Base-by-base conservation (phyloP, 1,139 yeast genomes). In the Kurtzmaniella quercitrusa region DNA sequence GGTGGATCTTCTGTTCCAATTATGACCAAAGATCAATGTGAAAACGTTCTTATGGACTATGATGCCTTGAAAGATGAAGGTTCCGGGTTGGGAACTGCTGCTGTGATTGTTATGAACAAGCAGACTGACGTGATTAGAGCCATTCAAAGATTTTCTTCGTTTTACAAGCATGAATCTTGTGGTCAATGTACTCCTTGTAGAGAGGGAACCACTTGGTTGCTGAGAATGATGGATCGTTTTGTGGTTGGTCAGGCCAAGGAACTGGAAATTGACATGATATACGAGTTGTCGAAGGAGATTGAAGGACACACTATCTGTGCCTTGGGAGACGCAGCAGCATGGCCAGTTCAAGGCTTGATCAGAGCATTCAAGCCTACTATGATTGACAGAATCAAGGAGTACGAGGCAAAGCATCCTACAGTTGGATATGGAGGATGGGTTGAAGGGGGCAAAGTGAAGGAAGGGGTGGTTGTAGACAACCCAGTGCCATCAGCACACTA, bases 101-200 rank as follows among this genome's bases (percentile, higher is more conserved):
- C 95, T 17, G 95, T 87, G 47, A 87, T 87, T 65, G 95, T 87
- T 46, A 81, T 87, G 88, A 85, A 86, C 71, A 85, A 86, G 71
- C 80, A 82, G 57, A 85, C 94, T 37, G 95, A 87, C 62, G 78
- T 87, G 47, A 80, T 87, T 48, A 79, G 89, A 54, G 94, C 93
- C 51, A 87, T 87, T 61, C 94, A 88, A 66, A 78, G 95, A 65
- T 79, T 88, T 57, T 66, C 91, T 39, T 80, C 84, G 43, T 87
- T 87, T 64, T 88, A 86, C 72, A 85, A 84, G 70, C 95, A 87
- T 66, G 95, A 87, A 73, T 85, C 94, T 10, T 87, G 95, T 70
- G 95, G 95, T 49, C 95, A 87, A 70, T 87, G 95, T 73, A 87
- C 96, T 14, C 96, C 96, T 47, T 88, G 96, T 70, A 82, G 96